Evolutionary conservation across 2,329 filamentous ascomycete genomes (phyloP), one percentile per base, ranked within the genome.

Genomic region (Teratosphaeria viscida): DNA sequence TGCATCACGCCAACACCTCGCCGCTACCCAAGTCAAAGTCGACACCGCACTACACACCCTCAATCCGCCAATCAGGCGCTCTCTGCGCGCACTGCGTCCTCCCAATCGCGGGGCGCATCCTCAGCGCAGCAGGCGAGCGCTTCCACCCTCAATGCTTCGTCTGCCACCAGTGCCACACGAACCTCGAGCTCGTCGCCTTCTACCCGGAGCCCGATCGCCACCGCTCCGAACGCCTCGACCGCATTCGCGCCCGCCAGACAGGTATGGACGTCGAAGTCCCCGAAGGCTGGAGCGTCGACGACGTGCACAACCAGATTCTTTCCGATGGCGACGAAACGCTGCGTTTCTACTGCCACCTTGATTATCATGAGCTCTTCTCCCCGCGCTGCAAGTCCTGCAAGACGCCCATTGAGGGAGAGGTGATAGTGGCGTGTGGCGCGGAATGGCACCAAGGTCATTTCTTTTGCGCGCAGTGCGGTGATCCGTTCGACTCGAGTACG

Each of bases 391-490:
- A 94, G 76, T 91, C 89, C 73, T 99, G 94, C 82, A 91, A 88
- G 73, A 99, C 94, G 7, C 92, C 94, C 3, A 99, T 99, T 69
- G 86, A 97, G 66, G 92, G 92, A 52, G 92, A 97, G 75, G 90
- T 97, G 66, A 86, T 96, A 35, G 87, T 96, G 14, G 94, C 94
- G 1, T 90, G 95, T 59, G 94, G 94, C 1, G 84, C 87, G n/a
- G 91, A 96, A 75, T 99, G 90, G 89, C 94, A 99, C 73, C 89
- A 89, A 57, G 94, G 94, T 0, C 94, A 99, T 76, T 99, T 99
- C 78, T 99, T 99, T 82, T 99, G 94, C 71, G 94, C 94, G 52
- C 91, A 99, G 79, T 99, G 94, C 72, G 94, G 94, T 66, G 92
- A 99, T 76, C 84, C 84, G 0, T 87, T 87, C 65, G 80, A 82